phyloP scores from a whole-genome alignment of 177 flowering plant species.

The Telopea speciosissima region DNA sequence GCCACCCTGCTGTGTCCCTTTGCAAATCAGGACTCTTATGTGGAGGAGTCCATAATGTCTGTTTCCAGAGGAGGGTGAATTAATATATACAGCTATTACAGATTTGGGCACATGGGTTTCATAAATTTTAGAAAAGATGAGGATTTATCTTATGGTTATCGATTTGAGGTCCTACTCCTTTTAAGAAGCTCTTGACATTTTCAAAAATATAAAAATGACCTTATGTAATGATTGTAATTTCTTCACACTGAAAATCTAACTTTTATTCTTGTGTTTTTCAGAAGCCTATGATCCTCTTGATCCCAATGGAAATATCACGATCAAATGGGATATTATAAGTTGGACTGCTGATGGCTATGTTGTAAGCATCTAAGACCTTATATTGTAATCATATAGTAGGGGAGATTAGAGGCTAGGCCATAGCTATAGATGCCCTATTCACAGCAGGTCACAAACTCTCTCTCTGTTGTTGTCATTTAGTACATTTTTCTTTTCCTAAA shows the following conservation, averaged over 20 bases:
- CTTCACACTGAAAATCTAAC: not conserved
- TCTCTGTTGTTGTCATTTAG: not conserved
- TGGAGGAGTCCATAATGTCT: no score
- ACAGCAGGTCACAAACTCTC: not conserved
- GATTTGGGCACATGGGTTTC: no score
- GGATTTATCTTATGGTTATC: not conserved
- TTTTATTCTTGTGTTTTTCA: conserved; percentile 6
- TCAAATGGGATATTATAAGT: conserved; percentile 65
- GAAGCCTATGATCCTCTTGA: conserved; percentile 62
- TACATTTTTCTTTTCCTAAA: no score
- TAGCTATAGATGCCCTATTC: not conserved
- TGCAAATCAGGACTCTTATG: not conserved
- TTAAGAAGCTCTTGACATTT: not conserved
- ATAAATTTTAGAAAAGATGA: not conserved
- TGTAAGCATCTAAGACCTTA: conserved; percentile 35
- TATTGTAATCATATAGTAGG: not conserved
- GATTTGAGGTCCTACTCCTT: not conserved
- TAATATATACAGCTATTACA: no score
- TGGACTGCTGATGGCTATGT: conserved; percentile 86
- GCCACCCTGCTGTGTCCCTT: not conserved
- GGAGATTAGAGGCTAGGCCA: not conserved
- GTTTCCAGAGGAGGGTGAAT: no score
- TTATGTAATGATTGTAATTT: not conserved
- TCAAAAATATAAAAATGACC: not conserved
- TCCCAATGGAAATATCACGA: conserved; percentile 74